phyloP scores from a whole-genome alignment of 805 yeast genomes.

The Candida insectalens region DNA sequence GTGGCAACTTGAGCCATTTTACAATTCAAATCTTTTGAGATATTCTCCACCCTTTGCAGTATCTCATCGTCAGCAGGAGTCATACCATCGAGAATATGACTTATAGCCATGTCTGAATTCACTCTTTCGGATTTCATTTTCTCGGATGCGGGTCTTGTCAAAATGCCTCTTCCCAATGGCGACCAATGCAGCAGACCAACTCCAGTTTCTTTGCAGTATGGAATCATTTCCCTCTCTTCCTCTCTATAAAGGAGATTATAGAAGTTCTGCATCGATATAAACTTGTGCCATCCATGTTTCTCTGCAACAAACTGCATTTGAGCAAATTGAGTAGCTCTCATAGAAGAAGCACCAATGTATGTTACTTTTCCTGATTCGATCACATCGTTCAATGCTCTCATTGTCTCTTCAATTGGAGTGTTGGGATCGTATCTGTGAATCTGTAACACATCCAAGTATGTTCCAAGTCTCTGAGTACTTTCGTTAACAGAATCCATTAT shows the following conservation, averaged over 20 bases:
- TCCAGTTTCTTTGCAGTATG: no score
- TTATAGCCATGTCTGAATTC: conserved; percentile 1
- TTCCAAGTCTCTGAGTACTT: background rate
- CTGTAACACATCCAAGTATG: background rate
- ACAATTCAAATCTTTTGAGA: conserved; percentile 36
- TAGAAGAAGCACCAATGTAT: background rate
- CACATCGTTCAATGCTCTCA: background rate
- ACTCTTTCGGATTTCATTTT: background rate
- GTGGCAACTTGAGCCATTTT: conserved; percentile 46
- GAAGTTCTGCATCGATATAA: background rate
- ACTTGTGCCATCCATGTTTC: background rate
- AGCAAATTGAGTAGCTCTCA: background rate
- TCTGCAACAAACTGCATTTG: background rate
- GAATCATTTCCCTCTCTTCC: background rate
- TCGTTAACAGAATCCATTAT: background rate
- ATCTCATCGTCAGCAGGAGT: conserved; percentile 26
- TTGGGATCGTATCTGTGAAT: background rate
- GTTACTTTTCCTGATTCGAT: background rate
- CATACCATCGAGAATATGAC: conserved; percentile 7
- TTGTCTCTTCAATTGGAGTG: background rate
- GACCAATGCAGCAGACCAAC: background rate
- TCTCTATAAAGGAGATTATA: background rate
- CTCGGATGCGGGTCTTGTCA: background rate
- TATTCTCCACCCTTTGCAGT: conserved; percentile 41
- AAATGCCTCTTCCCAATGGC: background rate